A percentile compares a stretch with the other conserved stretches of the same genome.
Conservation (phyloP, 2,329 filamentous ascomycete genomes). For the Alternaria sp. region DNA sequence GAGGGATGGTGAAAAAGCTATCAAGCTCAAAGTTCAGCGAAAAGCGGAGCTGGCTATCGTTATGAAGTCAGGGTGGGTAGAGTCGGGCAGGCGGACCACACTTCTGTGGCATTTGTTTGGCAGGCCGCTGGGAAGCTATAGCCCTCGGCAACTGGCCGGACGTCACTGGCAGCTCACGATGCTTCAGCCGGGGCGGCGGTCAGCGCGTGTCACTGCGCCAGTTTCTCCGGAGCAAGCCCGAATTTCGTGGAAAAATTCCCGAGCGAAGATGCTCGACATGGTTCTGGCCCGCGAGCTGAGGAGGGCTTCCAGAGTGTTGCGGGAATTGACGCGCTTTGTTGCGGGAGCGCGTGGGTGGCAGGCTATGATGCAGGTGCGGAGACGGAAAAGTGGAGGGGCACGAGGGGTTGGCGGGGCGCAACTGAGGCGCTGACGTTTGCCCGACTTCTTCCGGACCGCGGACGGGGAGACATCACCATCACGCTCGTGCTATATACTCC, state of each 20-base stretch:
- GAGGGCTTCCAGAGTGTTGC: background rate
- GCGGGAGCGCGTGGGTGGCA: conserved; percentile 21
- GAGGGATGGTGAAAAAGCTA: conserved; percentile 11
- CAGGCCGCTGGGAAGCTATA: conserved; percentile 19
- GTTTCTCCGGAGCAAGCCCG: conserved; percentile 10
- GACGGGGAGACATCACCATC: conserved; percentile 14
- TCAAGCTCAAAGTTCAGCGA: conserved; percentile 12
- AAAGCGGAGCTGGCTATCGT: conserved; percentile 25
- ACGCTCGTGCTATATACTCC: background rate
- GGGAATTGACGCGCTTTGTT: conserved; percentile 30
- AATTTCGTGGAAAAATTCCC: conserved; percentile 2
- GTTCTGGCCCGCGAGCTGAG: conserved; percentile 4
- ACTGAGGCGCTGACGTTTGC: conserved; percentile 8
- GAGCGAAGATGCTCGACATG: background rate
- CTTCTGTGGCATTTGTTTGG: conserved; percentile 41
- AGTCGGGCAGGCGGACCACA: conserved; percentile 46
- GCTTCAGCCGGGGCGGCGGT: conserved; percentile 16
- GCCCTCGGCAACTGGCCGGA: conserved; percentile 41
- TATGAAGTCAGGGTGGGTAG: conserved; percentile 47
- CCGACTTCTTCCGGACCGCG: conserved; percentile 41
- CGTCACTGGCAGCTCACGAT: conserved; percentile 37
- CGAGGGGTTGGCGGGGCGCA: conserved; percentile 23
- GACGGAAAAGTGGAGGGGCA: conserved; percentile 28
- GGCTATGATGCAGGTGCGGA: conserved; percentile 28
- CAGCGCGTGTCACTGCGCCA: conserved; percentile 6